A percentile compares a stretch with the other conserved stretches of the same genome.
phyloP scores from a whole-genome alignment of 495 filamentous ascomycete genomes.

The Penicillium roqueforti region DNA sequence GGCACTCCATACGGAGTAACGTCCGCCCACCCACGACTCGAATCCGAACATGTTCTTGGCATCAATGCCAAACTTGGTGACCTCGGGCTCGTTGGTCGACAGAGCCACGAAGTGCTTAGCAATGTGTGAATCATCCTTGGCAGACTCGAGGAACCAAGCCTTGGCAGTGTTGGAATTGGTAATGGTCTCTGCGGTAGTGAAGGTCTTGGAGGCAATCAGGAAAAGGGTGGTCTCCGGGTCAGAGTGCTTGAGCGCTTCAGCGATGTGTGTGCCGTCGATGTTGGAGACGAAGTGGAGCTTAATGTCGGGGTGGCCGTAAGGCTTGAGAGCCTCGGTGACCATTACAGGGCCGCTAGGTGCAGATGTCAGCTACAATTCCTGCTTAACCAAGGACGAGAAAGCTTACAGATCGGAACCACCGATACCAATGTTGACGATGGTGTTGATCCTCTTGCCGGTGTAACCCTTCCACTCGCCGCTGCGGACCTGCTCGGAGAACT shows the following conservation, averaged over 20 bases:
- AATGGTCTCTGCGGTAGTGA: slow-evolving; percentile 94
- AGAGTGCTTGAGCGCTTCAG: slow-evolving; percentile 82
- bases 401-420: slow-evolving; percentile 95
- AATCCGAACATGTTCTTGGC: slow-evolving; percentile 99
- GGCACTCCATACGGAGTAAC: slow-evolving; percentile 98
- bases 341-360: slow-evolving; percentile 82
- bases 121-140: slow-evolving; percentile 68
- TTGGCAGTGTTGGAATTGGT: slow-evolving; percentile 98
- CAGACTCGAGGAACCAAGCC: slow-evolving; percentile 88
- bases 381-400: background rate
- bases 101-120: slow-evolving; percentile 99
- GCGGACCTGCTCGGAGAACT: slow-evolving; percentile 89
- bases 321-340: slow-evolving; percentile 95
- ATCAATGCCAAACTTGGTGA: slow-evolving; percentile 97
- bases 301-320: slow-evolving; percentile 78
- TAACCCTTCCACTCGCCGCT: slow-evolving; percentile 97
- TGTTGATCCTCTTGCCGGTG: slow-evolving; percentile 95
- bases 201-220: slow-evolving; percentile 97
- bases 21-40: slow-evolving; percentile 95
- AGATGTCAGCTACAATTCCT: slow-evolving; percentile 29
- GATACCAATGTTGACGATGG: slow-evolving; percentile 96
- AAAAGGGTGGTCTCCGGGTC: slow-evolving; percentile 97
- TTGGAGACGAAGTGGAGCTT: slow-evolving; percentile 98
- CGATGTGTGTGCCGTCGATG: slow-evolving; percentile 97
- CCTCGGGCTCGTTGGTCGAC: slow-evolving; percentile 91